Conservation (phyloP, 495 filamentous ascomycete species). For the Hyphodiscus hymeniophilus region DNA sequence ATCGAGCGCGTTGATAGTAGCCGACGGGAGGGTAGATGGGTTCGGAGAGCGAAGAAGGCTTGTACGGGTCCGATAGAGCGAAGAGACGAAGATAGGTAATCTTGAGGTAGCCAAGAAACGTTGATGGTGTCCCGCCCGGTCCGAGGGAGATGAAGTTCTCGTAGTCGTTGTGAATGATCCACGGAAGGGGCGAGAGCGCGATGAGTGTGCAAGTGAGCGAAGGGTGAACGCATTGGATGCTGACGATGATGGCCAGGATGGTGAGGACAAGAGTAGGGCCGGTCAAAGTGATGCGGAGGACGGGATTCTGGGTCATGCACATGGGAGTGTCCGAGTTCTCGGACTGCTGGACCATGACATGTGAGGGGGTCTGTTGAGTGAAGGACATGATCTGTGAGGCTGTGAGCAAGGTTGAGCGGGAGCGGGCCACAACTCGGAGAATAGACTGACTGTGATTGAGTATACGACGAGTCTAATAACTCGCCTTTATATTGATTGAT, state of each 20-base stretch:
- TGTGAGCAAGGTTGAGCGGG: not conserved
- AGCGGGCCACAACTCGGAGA: not conserved
- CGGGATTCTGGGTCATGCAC: conserved; percentile 11
- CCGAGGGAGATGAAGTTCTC: conserved; percentile 67
- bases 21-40: conserved; percentile 34
- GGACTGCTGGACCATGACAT: conserved; percentile 9
- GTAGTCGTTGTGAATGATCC: conserved; percentile 66
- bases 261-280: conserved; percentile 34
- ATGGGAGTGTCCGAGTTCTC: conserved; percentile 3
- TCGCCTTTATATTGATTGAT: conserved; percentile 3
- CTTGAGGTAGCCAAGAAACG: conserved; percentile 60
- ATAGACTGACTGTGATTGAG: not conserved
- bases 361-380: conserved; percentile 6
- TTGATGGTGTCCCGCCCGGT: conserved; percentile 72
- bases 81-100: conserved; percentile 54
- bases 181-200: conserved; percentile 39
- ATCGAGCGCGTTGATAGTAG: conserved; percentile 29
- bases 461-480: not conserved
- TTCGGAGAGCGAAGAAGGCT: conserved; percentile 11
- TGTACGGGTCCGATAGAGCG: conserved; percentile 50
- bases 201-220: conserved; percentile 39
- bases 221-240: conserved; percentile 39
- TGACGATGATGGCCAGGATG: conserved; percentile 35
- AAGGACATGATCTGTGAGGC: not conserved
- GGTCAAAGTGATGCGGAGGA: conserved; percentile 39